Evolutionary conservation across 2,329 filamentous ascomycete genomes (phyloP).

Genomic region (Ophiostoma piceae): DNA sequence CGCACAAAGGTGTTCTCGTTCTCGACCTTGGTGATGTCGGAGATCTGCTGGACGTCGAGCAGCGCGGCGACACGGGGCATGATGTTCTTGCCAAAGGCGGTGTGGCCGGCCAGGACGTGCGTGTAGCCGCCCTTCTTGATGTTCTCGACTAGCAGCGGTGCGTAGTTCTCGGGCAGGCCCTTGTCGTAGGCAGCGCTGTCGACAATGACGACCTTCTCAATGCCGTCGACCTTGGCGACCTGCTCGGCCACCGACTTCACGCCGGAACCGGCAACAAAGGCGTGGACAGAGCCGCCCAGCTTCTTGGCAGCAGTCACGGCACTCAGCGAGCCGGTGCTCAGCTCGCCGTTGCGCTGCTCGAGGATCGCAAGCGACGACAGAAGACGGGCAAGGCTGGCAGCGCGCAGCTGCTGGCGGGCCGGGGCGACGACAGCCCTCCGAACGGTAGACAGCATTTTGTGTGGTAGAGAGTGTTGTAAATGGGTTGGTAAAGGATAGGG

Average conservation of each 20-base stretch:
- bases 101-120: slow-evolving; percentile 84
- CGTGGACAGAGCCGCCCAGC: slow-evolving; percentile 78
- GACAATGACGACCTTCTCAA: slow-evolving; percentile 86
- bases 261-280: slow-evolving; percentile 76
- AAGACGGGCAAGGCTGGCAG: slow-evolving; percentile 59
- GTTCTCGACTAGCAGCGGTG: slow-evolving; percentile 89
- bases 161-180: slow-evolving; percentile 90
- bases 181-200: slow-evolving; percentile 89
- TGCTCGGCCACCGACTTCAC: slow-evolving; percentile 72
- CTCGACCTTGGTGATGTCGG: slow-evolving; percentile 82
- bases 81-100: slow-evolving; percentile 93
- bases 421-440: slow-evolving; percentile 22
- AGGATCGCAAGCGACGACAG: slow-evolving; percentile 86
- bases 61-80: slow-evolving; percentile 87
- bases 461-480: not conserved
- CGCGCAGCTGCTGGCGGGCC: slow-evolving; percentile 23
- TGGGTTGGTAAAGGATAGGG: not conserved
- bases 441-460: slow-evolving; percentile 26
- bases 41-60: slow-evolving; percentile 87
- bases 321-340: slow-evolving; percentile 76
- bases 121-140: slow-evolving; percentile 94
- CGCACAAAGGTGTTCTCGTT: slow-evolving; percentile 91
- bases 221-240: slow-evolving; percentile 79
- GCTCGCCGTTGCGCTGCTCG: slow-evolving; percentile 85
- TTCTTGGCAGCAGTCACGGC: slow-evolving; percentile 82